Evolutionary conservation across 2,329 filamentous ascomycete species (phyloP).

Genomic region (Endoconidiophora polonica): DNA sequence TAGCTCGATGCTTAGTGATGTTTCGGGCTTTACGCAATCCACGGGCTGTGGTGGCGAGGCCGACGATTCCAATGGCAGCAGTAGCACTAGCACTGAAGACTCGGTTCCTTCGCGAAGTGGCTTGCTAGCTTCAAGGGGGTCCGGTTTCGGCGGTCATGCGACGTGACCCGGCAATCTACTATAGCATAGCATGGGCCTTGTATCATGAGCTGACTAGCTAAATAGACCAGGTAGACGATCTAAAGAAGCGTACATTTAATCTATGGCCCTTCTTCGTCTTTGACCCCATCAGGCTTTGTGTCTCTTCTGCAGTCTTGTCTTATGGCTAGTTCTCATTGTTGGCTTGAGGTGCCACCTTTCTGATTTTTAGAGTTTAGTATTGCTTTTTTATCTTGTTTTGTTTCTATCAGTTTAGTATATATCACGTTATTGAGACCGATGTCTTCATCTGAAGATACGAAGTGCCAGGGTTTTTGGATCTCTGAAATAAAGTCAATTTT

Average conservation of each 20-base stretch:
- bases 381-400: constrained; percentile 6
- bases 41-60: constrained; percentile 30
- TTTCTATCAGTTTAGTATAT: not conserved
- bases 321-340: not conserved
- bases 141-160: not conserved
- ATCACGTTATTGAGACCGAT: too few relatives aligned
- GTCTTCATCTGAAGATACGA: not conserved
- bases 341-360: not conserved
- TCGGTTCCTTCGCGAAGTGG: not conserved
- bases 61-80: constrained; percentile 5
- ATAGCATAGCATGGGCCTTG: too few relatives aligned
- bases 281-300: too few relatives aligned
- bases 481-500: constrained; percentile 11
- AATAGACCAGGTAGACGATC: too few relatives aligned
- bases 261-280: too few relatives aligned
- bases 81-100: constrained; percentile 1
- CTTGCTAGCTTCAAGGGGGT: not conserved
- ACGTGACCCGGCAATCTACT: too few relatives aligned
- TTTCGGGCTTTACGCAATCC: constrained; percentile 50
- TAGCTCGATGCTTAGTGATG: constrained; percentile 49
- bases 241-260: too few relatives aligned
- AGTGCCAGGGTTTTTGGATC: not conserved
- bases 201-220: too few relatives aligned
- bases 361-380: not conserved
- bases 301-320: not conserved